A percentile compares a stretch with the other conserved stretches of the same genome.
Evolutionary conservation across 352 stramenopile species (phyloP).

Genomic region (Globisporangium barbulae): DNA sequence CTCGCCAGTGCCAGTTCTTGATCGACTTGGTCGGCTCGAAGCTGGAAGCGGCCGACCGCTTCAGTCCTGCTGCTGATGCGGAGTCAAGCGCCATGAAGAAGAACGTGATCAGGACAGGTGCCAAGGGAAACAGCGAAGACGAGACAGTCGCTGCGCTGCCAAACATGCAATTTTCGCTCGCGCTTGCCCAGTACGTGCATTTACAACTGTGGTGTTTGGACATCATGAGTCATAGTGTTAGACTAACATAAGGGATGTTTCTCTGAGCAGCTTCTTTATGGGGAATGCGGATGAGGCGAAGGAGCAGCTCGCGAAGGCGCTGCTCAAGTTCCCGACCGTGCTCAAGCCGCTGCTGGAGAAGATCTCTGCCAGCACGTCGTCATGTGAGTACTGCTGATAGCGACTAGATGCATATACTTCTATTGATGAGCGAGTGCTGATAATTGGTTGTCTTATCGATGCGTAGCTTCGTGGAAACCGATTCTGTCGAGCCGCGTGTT

Average conservation of each 20-base stretch:
- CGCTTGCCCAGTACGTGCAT: conserved; percentile 58
- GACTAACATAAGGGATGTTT: background rate
- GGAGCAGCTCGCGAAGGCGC: conserved; percentile 48
- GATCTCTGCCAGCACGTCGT: conserved; percentile 63
- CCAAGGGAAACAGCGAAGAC: conserved; percentile 18
- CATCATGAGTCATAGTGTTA: background rate
- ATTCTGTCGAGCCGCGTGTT: conserved; percentile 76
- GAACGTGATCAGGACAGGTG: conserved; percentile 14
- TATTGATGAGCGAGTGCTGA: conserved; percentile 2
- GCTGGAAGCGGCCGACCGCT: conserved; percentile 55
- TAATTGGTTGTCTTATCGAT: background rate
- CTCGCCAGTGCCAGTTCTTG: conserved; percentile 77
- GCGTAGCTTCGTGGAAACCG: conserved; percentile 58
- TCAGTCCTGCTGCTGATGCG: conserved; percentile 10
- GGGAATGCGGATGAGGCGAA: conserved; percentile 56
- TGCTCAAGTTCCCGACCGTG: conserved; percentile 68
- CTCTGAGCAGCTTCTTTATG: conserved; percentile 48
- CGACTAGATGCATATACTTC: background rate
- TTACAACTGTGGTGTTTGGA: background rate
- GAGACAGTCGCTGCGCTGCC: conserved; percentile 44
- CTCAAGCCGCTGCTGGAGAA: conserved; percentile 76
- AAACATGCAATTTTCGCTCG: conserved; percentile 74
- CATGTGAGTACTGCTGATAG: conserved; percentile 31
- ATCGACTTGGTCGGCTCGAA: conserved; percentile 61
- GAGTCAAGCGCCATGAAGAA: conserved; percentile 14